phyloP scores from a whole-genome alignment of 164 flowering plant species.

The Pachysandra terminalis region DNA sequence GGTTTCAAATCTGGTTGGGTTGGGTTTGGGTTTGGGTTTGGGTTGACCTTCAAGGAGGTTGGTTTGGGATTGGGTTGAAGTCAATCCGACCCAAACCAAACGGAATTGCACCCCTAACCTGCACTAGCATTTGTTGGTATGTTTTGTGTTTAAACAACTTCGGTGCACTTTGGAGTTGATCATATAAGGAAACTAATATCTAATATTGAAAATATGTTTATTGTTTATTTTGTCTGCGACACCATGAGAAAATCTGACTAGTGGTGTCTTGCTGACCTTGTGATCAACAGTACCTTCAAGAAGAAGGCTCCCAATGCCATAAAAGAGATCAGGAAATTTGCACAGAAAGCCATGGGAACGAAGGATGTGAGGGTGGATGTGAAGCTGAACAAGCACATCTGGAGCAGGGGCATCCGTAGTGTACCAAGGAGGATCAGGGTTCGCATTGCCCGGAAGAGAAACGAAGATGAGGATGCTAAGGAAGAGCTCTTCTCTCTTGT shows the following conservation, averaged over 20 bases:
- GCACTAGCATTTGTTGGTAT: no score
- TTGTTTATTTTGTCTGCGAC: background rate
- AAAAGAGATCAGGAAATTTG: constrained; percentile 68
- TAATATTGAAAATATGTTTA: no score
- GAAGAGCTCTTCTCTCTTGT: constrained; percentile 72
- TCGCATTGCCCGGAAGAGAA: constrained; percentile 68
- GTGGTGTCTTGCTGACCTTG: background rate
- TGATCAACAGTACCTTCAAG: constrained; percentile 52
- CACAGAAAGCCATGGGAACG: constrained; percentile 66
- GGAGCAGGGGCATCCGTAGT: constrained; percentile 66
- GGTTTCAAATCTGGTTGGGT: no score
- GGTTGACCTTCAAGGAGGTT: no score
- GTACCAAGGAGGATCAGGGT: constrained; percentile 71
- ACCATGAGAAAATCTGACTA: background rate
- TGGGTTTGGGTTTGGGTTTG: no score
- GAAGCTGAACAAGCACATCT: constrained; percentile 63
- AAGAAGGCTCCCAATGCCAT: constrained; percentile 79
- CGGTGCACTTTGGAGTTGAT: no score
- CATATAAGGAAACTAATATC: no score
- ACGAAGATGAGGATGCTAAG: constrained; percentile 73
- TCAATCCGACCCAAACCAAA: no score
- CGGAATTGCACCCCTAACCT: no score
- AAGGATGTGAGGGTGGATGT: constrained; percentile 70
- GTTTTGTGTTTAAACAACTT: no score
- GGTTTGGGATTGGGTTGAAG: no score